Evolutionary conservation across 2,329 filamentous ascomycete genomes (phyloP), one percentile per base, ranked within the genome.

Genomic region (Pestalotiopsis sp.): DNA sequence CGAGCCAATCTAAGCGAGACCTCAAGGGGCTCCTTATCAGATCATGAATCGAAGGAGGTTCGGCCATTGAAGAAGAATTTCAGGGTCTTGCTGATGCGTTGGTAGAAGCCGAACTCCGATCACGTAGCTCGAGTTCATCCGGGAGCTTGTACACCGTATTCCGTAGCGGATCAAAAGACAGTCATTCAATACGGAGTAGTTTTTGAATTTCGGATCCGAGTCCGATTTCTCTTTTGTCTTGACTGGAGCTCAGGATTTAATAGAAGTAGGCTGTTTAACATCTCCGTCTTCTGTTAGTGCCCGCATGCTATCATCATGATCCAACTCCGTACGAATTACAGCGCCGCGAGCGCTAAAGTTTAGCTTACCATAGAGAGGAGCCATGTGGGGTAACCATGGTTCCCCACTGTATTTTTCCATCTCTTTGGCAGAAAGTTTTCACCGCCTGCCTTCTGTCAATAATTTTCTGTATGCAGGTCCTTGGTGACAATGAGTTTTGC

Each of bases 361-460:
- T 36, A 36, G 31, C n/a, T n/a, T 17, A 52, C 41, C 41, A 49
- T 49, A 52, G 45, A 52, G 17, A n/a, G 45, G 20, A 9, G 3
- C 6, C 23, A 59, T 59, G 27, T 27, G 57, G 57, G 57, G 57
- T 59, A 14, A 6, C 57, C 11, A 14, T 3, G n/a, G 17, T 2
- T n/a, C 31, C 27, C 38, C 62, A 25, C 27, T 41, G 17, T 20
- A 13, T 23, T 63, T 41, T 63, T 41, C 38, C n/a, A 23, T 23
- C 17, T 25, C 20, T 23, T 11, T 39, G 64, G 64, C 64, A 65
- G 64, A 65, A 65, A 31, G 45, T 20, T 45, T 65, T 58, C n/a
- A 55, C 64, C 45, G 45, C 64, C 64, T 65, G 49, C 49, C 49
- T 36, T 25, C 39, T 31, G 38, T 13, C 49, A 27, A 25, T 65